These are phyloP conservation scores for Lachnellula suecica DNA, from an alignment of 2,329 filamentous ascomycete species.

Conservation along the genomic window DNA sequence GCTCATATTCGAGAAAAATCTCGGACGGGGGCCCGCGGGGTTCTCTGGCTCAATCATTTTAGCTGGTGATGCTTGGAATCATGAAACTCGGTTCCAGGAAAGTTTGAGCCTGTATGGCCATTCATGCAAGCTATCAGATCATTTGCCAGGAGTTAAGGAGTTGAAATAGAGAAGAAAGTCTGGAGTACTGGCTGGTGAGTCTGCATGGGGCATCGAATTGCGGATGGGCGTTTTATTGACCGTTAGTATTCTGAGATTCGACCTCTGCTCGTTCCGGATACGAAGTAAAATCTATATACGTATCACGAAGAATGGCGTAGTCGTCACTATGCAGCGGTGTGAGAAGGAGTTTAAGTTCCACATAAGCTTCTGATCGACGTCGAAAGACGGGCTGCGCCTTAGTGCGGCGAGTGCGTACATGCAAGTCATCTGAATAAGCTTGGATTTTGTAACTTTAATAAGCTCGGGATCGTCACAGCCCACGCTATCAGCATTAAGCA, in stretches of 20 bases:
- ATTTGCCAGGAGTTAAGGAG: no score
- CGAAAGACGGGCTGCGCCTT: no score
- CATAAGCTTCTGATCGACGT: background rate
- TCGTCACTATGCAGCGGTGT: background rate
- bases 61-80: background rate
- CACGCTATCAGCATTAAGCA: background rate
- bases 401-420: background rate
- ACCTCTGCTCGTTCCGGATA: background rate
- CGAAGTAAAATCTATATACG: background rate
- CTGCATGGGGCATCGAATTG: no score
- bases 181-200: no score
- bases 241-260: no score
- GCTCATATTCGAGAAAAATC: background rate
- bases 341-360: background rate
- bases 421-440: background rate
- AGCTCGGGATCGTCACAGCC: background rate
- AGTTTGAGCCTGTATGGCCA: no score
- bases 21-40: background rate
- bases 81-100: background rate
- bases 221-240: no score
- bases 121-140: background rate
- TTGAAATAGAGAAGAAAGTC: no score
- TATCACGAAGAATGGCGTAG: background rate
- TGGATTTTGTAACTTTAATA: background rate
- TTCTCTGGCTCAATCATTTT: background rate